Conservation (phyloP, 345 rosid species). For the Turnera subulata region DNA sequence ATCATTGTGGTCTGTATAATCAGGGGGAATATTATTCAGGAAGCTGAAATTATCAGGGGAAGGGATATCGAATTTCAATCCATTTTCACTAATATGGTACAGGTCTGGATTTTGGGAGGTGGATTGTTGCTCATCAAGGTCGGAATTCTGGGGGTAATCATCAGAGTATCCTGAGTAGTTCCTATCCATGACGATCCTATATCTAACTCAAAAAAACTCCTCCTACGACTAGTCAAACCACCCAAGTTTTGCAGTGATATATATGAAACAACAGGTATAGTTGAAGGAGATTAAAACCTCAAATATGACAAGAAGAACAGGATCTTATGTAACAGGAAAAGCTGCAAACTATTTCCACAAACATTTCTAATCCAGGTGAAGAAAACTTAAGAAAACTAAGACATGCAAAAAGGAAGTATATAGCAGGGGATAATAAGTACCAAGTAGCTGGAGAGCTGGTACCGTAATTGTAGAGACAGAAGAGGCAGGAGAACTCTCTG, state of each 20-base stretch:
- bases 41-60: slow-evolving; percentile 15
- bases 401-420: not conserved
- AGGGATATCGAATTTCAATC: slow-evolving; percentile 5
- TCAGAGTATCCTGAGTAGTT: not conserved
- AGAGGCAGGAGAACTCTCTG: not conserved
- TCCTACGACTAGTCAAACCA: not conserved
- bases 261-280: not conserved
- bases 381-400: not conserved
- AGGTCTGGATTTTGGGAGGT: not conserved
- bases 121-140: slow-evolving; percentile 3
- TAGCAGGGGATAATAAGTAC: not conserved
- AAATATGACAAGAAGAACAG: not conserved
- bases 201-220: not conserved
- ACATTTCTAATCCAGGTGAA: not conserved
- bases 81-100: slow-evolving; percentile 7
- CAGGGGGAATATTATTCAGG: slow-evolving; percentile 9
- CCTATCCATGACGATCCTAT: slow-evolving; percentile 16
- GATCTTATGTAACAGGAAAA: not conserved
- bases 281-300: not conserved
- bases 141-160: not conserved
- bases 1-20: not conserved
- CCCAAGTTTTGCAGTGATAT: too few relatives aligned
- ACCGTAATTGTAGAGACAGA: not conserved
- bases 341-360: not conserved
- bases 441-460: too few relatives aligned